Conservation (phyloP, 352 stramenopile genomes). For the Phytophthora multivora region DNA sequence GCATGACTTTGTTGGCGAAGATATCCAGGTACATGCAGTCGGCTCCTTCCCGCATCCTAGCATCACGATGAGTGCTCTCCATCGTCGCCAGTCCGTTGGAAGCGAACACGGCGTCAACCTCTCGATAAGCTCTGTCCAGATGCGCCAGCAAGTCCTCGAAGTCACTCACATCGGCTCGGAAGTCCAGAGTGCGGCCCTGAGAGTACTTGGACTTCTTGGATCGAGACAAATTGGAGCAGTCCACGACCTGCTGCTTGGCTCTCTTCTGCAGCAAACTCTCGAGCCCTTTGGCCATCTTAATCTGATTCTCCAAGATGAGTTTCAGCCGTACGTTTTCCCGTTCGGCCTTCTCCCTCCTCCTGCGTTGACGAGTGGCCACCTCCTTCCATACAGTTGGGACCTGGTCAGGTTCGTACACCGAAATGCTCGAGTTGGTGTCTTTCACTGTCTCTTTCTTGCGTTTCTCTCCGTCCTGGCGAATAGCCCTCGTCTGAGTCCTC, state of each 20-base stretch:
- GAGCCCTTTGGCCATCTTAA: constrained; percentile 36
- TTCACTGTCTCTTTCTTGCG: not conserved
- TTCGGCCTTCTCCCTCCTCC: constrained; percentile 46
- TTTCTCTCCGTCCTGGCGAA: constrained; percentile 27
- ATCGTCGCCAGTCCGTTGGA: constrained; percentile 41
- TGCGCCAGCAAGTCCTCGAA: constrained; percentile 41
- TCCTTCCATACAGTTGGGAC: constrained; percentile 39
- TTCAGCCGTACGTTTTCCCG: constrained; percentile 57
- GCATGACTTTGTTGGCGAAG: constrained; percentile 49
- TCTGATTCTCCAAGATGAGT: constrained; percentile 52
- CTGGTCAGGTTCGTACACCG: constrained; percentile 27
- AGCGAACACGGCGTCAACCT: constrained; percentile 46
- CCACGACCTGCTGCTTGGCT: constrained; percentile 38
- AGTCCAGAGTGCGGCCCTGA: constrained; percentile 39
- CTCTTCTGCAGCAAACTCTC: constrained; percentile 41
- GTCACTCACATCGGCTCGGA: constrained; percentile 39
- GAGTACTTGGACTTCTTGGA: constrained; percentile 42
- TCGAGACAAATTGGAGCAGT: constrained; percentile 39
- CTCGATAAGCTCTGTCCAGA: constrained; percentile 37
- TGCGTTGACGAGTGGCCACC: constrained; percentile 42
- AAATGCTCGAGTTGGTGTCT: constrained; percentile 8
- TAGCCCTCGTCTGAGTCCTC: constrained; percentile 31
- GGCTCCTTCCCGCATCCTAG: constrained; percentile 42
- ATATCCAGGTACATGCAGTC: constrained; percentile 55
- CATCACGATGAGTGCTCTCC: constrained; percentile 44